Base-by-base conservation (phyloP, 1,284 basidiomycete species). In the Fistulina hepatica region DNA sequence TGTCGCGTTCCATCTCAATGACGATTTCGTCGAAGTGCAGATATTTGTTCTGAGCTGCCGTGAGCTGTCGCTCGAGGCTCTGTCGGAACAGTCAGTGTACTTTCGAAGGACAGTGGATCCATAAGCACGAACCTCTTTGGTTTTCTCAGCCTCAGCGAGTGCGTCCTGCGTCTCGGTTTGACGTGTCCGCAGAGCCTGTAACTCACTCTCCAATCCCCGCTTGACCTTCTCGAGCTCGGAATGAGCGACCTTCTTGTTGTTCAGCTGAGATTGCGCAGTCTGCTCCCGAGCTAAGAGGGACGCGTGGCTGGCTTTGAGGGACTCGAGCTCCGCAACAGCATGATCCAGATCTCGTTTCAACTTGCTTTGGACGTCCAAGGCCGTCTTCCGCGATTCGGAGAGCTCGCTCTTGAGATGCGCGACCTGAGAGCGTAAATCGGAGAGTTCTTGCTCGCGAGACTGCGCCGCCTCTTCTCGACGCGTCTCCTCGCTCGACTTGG, bases 21-120 rank as follows among this genome's bases (percentile, higher is more conserved):
- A 89, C 73, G 0, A 81, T 74, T 51, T 97, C 92, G 56, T 97
- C 92, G 39, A 91, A 82, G 43, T 84, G 81, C 41, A 83, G 76
- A 45, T 82, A 82, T 51, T 85, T 86, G 23, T 72, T 65, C 49
- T 85, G 79, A 5, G 85, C 76, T 11, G 73, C 63, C 0, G 69
- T 57, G 17, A 95, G 61, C 52, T 90, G 81, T 37, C 81, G 77
- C 48, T 94, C 88, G 33, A 90, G 63, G 24, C 60, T 67, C 81
- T 91, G 51, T 7, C 30, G 33, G 17, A 27, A 28, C 27, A 36
- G 34, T 33, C 13, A 34, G 20, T 23, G 41, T 39, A 20, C 25
- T 26, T 26, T 21, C 21, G 16, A n/a, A 44, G 24, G 30, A 33
- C 6, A 20, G 23, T 37, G 19, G 23, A 33, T 15, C 15, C 6